Conservation (phyloP, 257 asterid species). For the Penstemon davidsonii region DNA sequence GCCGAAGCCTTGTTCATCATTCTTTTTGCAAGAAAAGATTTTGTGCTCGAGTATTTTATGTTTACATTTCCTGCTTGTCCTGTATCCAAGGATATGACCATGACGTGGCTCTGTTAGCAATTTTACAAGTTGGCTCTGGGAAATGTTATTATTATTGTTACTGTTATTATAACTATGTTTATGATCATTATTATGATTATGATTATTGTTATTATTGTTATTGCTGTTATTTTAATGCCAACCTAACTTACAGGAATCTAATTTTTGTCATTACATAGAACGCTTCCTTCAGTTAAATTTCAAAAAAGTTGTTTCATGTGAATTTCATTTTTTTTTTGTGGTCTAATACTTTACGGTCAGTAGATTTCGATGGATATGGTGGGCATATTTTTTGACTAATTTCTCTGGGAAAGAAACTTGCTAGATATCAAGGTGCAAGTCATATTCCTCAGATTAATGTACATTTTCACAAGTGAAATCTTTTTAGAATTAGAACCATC, state of each 20-base stretch:
- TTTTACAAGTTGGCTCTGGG: not conserved
- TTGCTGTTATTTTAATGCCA: not conserved
- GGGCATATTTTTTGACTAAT: slow-evolving; percentile 20
- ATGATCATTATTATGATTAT: too few species aligned
- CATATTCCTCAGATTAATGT: slow-evolving; percentile 14
- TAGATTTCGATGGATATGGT: slow-evolving; percentile 15
- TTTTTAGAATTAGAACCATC: not conserved
- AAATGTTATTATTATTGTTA: not conserved
- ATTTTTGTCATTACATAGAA: not conserved
- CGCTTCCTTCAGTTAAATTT: not conserved
- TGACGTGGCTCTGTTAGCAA: slow-evolving; percentile 12
- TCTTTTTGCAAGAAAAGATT: not conserved
- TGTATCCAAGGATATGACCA: slow-evolving; percentile 12
- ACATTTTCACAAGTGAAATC: slow-evolving; percentile 1
- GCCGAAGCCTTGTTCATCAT: not conserved
- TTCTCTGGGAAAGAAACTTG: slow-evolving; percentile 12
- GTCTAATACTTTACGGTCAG: slow-evolving; percentile 5
- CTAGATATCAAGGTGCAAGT: not conserved
- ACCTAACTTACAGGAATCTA: not conserved
- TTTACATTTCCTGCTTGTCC: slow-evolving; percentile 16
- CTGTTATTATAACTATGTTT: too few species aligned
- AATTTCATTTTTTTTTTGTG: not conserved
- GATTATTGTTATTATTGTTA: too few species aligned
- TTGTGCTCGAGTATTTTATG: slow-evolving; percentile 5
- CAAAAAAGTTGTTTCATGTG: not conserved